phyloP scores from a whole-genome alignment of 2,329 filamentous ascomycete genomes.

The Microcyclospora pomicola region DNA sequence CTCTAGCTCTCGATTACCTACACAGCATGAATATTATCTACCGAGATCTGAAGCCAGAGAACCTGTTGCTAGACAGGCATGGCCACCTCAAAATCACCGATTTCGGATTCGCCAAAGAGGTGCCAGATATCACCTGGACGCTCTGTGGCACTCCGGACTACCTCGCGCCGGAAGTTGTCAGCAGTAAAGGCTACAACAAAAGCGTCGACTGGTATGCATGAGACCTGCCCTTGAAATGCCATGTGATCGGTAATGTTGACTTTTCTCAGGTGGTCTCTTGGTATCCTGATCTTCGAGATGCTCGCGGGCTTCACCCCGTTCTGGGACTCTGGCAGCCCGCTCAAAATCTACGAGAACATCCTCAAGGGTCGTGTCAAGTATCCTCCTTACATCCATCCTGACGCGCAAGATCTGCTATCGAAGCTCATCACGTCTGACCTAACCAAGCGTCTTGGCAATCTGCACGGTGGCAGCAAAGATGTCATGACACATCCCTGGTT shows the following conservation, averaged over 20 bases:
- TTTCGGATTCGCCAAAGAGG: constrained; percentile 96
- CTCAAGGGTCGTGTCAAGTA: constrained; percentile 93
- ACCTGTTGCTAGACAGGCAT: constrained; percentile 71
- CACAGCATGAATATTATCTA: constrained; percentile 96
- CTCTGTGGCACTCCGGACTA: constrained; percentile 96
- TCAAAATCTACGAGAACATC: constrained; percentile 99
- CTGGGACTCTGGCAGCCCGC: constrained; percentile 93
- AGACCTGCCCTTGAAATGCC: not conserved
- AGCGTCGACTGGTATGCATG: constrained; percentile 83
- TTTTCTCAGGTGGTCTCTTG: constrained; percentile 78
- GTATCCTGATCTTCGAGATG: constrained; percentile 99
- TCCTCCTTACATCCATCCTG: constrained; percentile 84
- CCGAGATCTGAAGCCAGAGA: constrained; percentile 93
- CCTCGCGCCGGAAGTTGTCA: constrained; percentile 93
- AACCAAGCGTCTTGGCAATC: constrained; percentile 86
- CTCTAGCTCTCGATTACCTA: constrained; percentile 84
- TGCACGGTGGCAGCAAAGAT: constrained; percentile 79
- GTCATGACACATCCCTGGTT: constrained; percentile 97
- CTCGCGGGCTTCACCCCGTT: constrained; percentile 97
- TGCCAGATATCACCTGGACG: constrained; percentile 98
- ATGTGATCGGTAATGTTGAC: constrained; percentile 3
- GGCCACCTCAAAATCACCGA: constrained; percentile 85
- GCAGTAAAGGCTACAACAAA: constrained; percentile 98
- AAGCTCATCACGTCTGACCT: constrained; percentile 88
- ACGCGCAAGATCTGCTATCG: constrained; percentile 84